Evolutionary conservation across 495 filamentous ascomycete species (phyloP).

Genomic region (Rostrohypoxylon terebratum): DNA sequence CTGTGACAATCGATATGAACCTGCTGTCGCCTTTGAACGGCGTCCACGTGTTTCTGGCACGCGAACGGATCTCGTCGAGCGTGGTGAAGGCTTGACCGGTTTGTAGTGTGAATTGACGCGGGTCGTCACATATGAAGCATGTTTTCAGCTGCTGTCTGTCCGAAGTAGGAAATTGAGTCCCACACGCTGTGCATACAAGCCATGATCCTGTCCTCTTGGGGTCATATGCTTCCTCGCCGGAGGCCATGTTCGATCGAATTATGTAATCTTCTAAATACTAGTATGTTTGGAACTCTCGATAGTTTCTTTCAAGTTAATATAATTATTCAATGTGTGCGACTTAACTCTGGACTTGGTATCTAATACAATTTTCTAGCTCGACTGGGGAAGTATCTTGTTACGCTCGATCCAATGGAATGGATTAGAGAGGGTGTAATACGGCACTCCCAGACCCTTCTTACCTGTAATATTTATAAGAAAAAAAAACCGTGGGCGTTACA

Average conservation of each 20-base stretch:
- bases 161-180: conserved; percentile 72
- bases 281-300: neutral
- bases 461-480: neutral
- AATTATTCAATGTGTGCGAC: neutral
- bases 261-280: neutral
- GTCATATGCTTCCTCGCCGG: conserved; percentile 29
- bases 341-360: neutral
- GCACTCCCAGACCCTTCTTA: neutral
- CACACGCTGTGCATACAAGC: conserved; percentile 74
- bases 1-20: conserved; percentile 66
- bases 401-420: too few relatives aligned
- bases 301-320: neutral
- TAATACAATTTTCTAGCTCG: neutral
- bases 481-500: neutral
- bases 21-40: conserved; percentile 46
- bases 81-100: conserved; percentile 72
- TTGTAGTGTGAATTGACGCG: conserved; percentile 75
- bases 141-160: conserved; percentile 56
- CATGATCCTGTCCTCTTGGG: conserved; percentile 56
- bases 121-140: conserved; percentile 82
- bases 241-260: conserved; percentile 29
- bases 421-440: neutral
- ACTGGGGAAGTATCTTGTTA: neutral
- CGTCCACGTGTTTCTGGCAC: conserved; percentile 58
- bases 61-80: conserved; percentile 52